Conservation (phyloP, 1,284 basidiomycete species). For the Caloboletus inedulis region DNA sequence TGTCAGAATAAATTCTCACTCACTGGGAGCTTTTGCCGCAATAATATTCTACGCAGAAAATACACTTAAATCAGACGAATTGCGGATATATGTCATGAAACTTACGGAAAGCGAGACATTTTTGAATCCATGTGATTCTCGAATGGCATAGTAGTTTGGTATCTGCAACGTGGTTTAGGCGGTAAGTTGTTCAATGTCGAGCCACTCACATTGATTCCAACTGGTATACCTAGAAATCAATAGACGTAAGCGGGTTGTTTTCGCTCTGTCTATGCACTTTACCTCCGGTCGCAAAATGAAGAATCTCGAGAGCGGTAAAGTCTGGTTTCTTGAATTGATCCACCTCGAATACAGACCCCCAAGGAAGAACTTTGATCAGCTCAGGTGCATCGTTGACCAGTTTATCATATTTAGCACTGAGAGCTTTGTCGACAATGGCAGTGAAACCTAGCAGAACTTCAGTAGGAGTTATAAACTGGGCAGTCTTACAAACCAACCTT, state of each 20-base stretch:
- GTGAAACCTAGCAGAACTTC: conserved; percentile 63
- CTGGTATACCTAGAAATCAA: conserved; percentile 61
- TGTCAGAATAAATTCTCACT: conserved; percentile 16
- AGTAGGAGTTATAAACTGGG: neutral
- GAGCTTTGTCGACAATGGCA: conserved; percentile 79
- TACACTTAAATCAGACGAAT: neutral
- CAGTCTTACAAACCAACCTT: conserved; percentile 46
- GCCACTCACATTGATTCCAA: conserved; percentile 69
- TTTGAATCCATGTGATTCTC: conserved; percentile 80
- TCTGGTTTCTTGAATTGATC: conserved; percentile 82
- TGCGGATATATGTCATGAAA: neutral
- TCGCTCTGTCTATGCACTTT: conserved; percentile 14
- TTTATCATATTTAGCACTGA: conserved; percentile 76
- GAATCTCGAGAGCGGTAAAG: conserved; percentile 78
- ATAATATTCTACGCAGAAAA: conserved; percentile 60
- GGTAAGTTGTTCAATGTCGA: neutral
- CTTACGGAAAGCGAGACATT: conserved; percentile 73
- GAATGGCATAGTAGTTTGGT: conserved; percentile 79
- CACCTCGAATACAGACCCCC: conserved; percentile 81
- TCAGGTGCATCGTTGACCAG: conserved; percentile 73
- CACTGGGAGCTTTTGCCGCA: conserved; percentile 79
- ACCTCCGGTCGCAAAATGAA: conserved; percentile 81
- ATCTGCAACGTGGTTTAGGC: conserved; percentile 42
- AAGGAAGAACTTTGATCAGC: conserved; percentile 76
- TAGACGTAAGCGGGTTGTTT: neutral